These are phyloP conservation scores for Cordyceps farinosa DNA, from an alignment of 2,329 filamentous ascomycete genomes.

Conservation along the genomic window DNA sequence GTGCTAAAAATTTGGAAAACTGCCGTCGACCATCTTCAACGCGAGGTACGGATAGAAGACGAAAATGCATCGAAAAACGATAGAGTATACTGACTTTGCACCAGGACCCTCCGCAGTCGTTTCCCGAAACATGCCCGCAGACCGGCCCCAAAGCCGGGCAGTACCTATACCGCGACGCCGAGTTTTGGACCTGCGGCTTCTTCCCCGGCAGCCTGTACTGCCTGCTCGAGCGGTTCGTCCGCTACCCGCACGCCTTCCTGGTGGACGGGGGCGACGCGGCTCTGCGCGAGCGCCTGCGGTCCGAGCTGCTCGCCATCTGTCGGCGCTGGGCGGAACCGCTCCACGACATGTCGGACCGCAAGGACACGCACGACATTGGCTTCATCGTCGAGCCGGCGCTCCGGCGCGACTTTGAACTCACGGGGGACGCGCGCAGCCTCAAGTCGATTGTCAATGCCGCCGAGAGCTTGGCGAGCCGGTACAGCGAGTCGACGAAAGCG, in stretches of 20 bases:
- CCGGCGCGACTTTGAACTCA: constrained; percentile 45
- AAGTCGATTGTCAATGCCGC: constrained; percentile 42
- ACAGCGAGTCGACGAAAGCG: constrained; percentile 37
- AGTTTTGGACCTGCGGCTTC: constrained; percentile 43
- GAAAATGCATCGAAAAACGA: background rate
- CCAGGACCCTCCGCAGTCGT: constrained; percentile 19
- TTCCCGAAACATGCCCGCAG: constrained; percentile 33
- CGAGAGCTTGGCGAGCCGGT: constrained; percentile 40
- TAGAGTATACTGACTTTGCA: background rate
- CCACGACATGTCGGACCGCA: constrained; percentile 38
- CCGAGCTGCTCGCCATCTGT: constrained; percentile 26
- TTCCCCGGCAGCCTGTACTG: constrained; percentile 37
- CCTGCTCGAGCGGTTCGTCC: constrained; percentile 32
- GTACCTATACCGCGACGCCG: constrained; percentile 29
- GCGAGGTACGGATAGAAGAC: constrained; percentile 3
- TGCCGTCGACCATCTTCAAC: constrained; percentile 12
- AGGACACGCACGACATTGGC: constrained; percentile 51
- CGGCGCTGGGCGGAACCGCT: constrained; percentile 33
- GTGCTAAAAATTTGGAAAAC: constrained; percentile 19
- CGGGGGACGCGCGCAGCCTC: constrained; percentile 36
- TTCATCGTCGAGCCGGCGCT: constrained; percentile 51
- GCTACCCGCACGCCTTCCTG: constrained; percentile 26
- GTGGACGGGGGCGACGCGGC: background rate
- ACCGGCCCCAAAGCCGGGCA: constrained; percentile 25
- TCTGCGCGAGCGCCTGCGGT: background rate